phyloP scores from a whole-genome alignment of 495 filamentous ascomycete species.

The Aspergillus baeticus region DNA sequence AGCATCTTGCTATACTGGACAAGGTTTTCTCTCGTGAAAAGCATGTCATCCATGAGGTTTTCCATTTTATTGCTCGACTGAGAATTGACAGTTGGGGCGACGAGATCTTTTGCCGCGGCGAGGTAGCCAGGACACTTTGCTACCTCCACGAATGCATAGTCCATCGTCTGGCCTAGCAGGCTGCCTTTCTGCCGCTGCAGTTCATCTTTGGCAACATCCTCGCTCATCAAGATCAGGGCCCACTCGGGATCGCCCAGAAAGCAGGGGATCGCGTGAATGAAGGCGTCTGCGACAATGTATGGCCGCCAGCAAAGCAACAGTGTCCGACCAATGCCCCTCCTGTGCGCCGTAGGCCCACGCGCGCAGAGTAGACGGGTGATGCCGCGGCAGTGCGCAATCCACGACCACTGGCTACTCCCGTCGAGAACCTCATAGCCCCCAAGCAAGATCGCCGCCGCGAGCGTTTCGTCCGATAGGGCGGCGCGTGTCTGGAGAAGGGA shows the following conservation, averaged over 20 bases:
- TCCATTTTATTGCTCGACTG: no score
- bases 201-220: conserved; percentile 13
- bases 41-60: no score
- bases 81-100: no score
- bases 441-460: conserved; percentile 24
- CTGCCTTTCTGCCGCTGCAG: conserved; percentile 1
- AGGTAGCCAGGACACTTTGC: conserved; percentile 16
- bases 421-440: conserved; percentile 29
- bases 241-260: conserved; percentile 26
- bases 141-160: conserved; percentile 13
- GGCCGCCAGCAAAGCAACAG: conserved; percentile 26
- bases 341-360: conserved; percentile 26
- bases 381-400: conserved; percentile 31
- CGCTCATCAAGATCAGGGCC: conserved; percentile 15
- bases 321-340: conserved; percentile 21
- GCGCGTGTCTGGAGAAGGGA: conserved; percentile 2
- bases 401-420: conserved; percentile 22
- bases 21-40: no score
- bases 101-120: neutral
- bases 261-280: conserved; percentile 19
- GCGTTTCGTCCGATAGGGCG: conserved; percentile 16
- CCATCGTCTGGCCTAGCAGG: conserved; percentile 1
- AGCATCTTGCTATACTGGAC: no score
- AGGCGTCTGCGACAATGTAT: conserved; percentile 24
- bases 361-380: conserved; percentile 23